These are phyloP conservation scores for Chaetothyriales sp. DNA, from an alignment of 2,329 filamentous ascomycete genomes.

Conservation along the genomic window DNA sequence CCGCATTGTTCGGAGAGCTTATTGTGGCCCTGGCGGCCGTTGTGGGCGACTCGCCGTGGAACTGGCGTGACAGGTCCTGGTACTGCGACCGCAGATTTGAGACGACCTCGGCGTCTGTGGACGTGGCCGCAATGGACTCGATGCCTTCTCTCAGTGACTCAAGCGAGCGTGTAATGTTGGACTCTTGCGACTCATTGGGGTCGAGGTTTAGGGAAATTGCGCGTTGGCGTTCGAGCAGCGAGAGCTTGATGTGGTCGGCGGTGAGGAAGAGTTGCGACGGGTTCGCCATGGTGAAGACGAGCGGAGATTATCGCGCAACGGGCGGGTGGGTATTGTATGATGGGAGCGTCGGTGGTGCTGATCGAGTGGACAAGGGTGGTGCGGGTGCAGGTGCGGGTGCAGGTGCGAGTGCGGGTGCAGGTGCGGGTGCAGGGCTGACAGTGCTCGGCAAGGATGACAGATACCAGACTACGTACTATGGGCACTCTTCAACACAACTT, in stretches of 20 bases:
- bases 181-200: conserved; percentile 61
- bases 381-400: no score
- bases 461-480: no score
- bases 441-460: no score
- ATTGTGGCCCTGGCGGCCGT: conserved; percentile 40
- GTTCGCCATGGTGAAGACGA: conserved; percentile 32
- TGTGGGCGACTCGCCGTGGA: conserved; percentile 49
- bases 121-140: conserved; percentile 44
- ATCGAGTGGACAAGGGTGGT: neutral
- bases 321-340: no score
- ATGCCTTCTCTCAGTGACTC: conserved; percentile 76
- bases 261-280: conserved; percentile 73
- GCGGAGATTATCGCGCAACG: neutral
- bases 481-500: no score
- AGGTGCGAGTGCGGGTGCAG: no score
- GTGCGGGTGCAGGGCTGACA: no score
- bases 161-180: conserved; percentile 75
- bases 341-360: neutral
- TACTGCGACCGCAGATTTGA: conserved; percentile 62
- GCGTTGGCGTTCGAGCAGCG: conserved; percentile 78
- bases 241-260: conserved; percentile 93
- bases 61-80: conserved; percentile 64
- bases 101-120: conserved; percentile 12
- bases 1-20: conserved; percentile 48
- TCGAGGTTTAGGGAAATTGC: conserved; percentile 69